Conservation (phyloP, 441 rosid genomes). For the Pelargonium myrrhifolium region DNA sequence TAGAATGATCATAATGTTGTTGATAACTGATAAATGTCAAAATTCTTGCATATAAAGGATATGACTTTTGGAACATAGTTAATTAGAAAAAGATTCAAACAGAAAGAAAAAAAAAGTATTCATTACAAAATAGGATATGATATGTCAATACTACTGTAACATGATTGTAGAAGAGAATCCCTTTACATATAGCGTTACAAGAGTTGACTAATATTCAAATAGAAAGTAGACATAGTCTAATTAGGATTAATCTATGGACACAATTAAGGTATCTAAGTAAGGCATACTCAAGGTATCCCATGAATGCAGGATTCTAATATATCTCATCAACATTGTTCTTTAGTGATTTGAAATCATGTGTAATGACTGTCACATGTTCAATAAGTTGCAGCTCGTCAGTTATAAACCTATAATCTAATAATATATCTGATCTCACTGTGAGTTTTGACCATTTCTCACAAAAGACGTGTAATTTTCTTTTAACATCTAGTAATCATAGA, state of each 20-base stretch:
- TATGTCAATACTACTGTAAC: no score
- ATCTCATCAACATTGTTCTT: no score
- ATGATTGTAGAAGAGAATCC: no score
- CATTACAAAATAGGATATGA: neutral
- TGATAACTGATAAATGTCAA: neutral
- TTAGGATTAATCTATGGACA: no score
- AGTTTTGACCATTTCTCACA: neutral
- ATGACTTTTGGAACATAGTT: neutral
- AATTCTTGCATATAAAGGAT: neutral
- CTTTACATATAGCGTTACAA: no score
- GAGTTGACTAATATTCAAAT: no score
- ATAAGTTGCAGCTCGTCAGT: neutral
- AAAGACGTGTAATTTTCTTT: neutral
- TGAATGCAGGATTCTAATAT: no score
- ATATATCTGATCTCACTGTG: neutral
- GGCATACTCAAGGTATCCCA: no score
- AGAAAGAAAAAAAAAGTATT: neutral
- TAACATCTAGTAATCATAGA: neutral
- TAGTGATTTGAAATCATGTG: neutral
- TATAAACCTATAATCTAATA: neutral
- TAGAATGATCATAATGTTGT: neutral
- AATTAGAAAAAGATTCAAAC: neutral
- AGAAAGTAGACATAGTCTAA: no score
- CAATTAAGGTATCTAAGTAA: no score
- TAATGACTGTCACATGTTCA: neutral